A percentile compares a stretch with the other conserved stretches of the same genome.
Conservation (phyloP, 108 stramenopile species). For the Licmophora abbreviata region DNA sequence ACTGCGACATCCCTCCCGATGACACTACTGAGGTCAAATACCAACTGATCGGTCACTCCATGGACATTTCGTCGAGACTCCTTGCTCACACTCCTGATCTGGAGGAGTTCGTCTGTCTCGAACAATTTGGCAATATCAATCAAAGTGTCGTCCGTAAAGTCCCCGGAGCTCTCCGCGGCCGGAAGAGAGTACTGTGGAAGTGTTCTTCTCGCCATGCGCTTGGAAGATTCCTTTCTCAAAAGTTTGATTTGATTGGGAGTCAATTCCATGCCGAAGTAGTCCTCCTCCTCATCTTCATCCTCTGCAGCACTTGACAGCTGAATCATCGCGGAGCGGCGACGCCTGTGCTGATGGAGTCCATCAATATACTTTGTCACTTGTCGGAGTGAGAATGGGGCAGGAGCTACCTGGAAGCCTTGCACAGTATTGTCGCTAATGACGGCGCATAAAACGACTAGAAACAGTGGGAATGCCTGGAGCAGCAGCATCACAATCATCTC, state of each 20-base stretch:
- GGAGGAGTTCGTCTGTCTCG: constrained; percentile 27
- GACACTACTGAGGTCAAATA: background rate
- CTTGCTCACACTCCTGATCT: constrained; percentile 23
- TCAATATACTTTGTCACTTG: too few species aligned
- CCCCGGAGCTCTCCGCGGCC: constrained; percentile 19
- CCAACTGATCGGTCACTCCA: constrained; percentile 10
- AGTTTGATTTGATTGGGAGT: constrained; percentile 24
- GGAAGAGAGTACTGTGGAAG: constrained; percentile 17
- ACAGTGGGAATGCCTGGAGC: too few species aligned
- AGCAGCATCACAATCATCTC: too few species aligned
- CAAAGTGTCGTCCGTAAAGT: constrained; percentile 21
- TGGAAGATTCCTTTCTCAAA: constrained; percentile 32
- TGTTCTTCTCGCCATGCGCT: constrained; percentile 27
- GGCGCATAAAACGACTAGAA: too few species aligned
- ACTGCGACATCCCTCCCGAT: constrained; percentile 13
- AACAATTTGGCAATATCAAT: constrained; percentile 9
- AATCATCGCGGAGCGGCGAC: too few species aligned
- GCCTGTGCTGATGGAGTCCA: too few species aligned
- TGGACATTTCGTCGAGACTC: constrained; percentile 12
- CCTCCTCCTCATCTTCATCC: constrained; percentile 1
- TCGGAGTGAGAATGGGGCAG: too few species aligned
- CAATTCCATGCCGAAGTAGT: constrained; percentile 1
- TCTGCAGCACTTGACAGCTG: too few species aligned
- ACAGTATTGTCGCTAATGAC: too few species aligned
- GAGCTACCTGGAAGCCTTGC: too few species aligned